These are phyloP conservation scores for Reticulascus tulasneorum DNA, from an alignment of 2,329 filamentous ascomycete genomes.

Conservation along the genomic window DNA sequence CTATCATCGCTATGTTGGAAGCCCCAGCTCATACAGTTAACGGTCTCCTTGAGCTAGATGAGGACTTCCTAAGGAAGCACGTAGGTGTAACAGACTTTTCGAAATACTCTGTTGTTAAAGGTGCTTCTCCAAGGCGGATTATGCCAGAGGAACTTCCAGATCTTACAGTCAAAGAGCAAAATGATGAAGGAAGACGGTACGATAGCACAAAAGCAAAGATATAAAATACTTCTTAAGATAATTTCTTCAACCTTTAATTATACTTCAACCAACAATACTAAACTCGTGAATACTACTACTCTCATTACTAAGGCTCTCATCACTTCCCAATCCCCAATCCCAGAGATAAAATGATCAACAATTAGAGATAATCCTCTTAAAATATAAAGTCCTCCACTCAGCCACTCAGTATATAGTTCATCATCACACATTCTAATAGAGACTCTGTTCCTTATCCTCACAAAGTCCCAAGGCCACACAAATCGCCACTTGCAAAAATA, in stretches of 20 bases:
- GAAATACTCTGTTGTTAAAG: slow-evolving; percentile 66
- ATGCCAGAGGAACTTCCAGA: slow-evolving; percentile 71
- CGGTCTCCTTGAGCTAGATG: slow-evolving; percentile 69
- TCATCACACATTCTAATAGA: no score
- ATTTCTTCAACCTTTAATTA: no score
- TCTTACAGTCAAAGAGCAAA: slow-evolving; percentile 70
- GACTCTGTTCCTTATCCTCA: no score
- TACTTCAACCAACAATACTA: no score
- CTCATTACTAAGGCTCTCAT: no score
- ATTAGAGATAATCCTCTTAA: no score
- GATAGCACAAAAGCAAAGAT: slow-evolving; percentile 54
- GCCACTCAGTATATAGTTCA: no score
- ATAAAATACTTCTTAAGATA: slow-evolving; percentile 17
- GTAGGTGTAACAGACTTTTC: slow-evolving; percentile 66
- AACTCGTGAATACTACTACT: background rate
- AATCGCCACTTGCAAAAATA: no score
- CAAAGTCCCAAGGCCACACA: no score
- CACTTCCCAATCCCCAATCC: no score
- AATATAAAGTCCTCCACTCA: no score
- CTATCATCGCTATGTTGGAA: slow-evolving; percentile 67
- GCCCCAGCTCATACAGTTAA: slow-evolving; percentile 61
- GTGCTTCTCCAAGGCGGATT: slow-evolving; percentile 64
- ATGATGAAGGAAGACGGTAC: slow-evolving; percentile 70
- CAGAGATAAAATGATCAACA: no score
- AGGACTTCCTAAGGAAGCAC: slow-evolving; percentile 70